Percentiles rank a stretch among this genome's conserved stretches.
phyloP scores from a whole-genome alignment of 164 flowering plant genomes.

The grape (Vitis vinifera) region ASM3070453v1 NC_081822.1:22804501-22805000 shows the following conservation, averaged over 20 bases:
- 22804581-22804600: constrained; percentile 52
- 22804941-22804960: constrained; percentile 83
- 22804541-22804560: constrained; percentile 58
- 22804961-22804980: constrained; percentile 76
- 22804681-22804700: constrained; percentile 49
- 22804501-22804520: constrained; percentile 15
- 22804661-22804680: constrained; percentile 38
- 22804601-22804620: constrained; percentile 48
- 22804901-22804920: constrained; percentile 47
- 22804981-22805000: constrained; percentile 73
- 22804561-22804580: constrained; percentile 50
- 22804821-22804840: background rate
- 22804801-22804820: background rate
- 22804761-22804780: no score
- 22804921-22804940: constrained; percentile 70
- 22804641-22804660: constrained; percentile 39
- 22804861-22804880: constrained; percentile 67
- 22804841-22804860: background rate
- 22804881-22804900: constrained; percentile 70
- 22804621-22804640: constrained; percentile 49
- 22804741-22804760: constrained; percentile 27
- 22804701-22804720: constrained; percentile 67
- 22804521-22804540: constrained; percentile 44
- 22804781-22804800: background rate
- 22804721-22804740: constrained; percentile 57